phyloP scores from a whole-genome alignment of 345 rosid genomes.

The Turritis glabra region DNA sequence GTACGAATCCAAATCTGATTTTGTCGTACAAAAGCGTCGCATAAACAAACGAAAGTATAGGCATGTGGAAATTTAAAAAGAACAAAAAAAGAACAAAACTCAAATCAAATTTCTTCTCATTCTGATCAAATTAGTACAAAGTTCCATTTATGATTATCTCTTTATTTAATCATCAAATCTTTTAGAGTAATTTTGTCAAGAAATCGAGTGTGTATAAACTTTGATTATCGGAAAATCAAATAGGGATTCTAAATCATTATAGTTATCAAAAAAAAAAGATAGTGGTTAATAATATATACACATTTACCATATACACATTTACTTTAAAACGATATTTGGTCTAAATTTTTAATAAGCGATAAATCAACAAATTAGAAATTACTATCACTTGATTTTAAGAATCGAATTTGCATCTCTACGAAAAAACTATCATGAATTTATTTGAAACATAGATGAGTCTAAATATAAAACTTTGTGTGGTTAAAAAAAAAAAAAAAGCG shows the following conservation, averaged over 20 bases:
- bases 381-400: too few relatives aligned
- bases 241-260: not conserved
- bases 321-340: too few relatives aligned
- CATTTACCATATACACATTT: too few relatives aligned
- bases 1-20: constrained; percentile 18
- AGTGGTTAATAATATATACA: too few relatives aligned
- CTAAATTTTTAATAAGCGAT: too few relatives aligned
- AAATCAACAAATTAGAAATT: too few relatives aligned
- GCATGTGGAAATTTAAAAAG: constrained; percentile 17
- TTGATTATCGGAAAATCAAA: not conserved
- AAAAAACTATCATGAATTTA: too few relatives aligned
- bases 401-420: too few relatives aligned
- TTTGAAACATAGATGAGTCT: not conserved
- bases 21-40: constrained; percentile 28
- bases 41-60: constrained; percentile 21
- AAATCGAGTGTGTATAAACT: not conserved
- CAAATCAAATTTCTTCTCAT: constrained; percentile 22
- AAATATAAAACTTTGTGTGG: not conserved
- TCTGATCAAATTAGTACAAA: constrained; percentile 14
- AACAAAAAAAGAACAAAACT: constrained; percentile 1
- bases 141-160: constrained; percentile 1
- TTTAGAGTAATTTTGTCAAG: not conserved
- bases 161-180: not conserved
- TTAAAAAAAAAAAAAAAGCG: too few relatives aligned
- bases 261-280: too few relatives aligned